phyloP scores from a whole-genome alignment of 1,284 basidiomycete species.

The Cryptococcus depauperatus region DNA sequence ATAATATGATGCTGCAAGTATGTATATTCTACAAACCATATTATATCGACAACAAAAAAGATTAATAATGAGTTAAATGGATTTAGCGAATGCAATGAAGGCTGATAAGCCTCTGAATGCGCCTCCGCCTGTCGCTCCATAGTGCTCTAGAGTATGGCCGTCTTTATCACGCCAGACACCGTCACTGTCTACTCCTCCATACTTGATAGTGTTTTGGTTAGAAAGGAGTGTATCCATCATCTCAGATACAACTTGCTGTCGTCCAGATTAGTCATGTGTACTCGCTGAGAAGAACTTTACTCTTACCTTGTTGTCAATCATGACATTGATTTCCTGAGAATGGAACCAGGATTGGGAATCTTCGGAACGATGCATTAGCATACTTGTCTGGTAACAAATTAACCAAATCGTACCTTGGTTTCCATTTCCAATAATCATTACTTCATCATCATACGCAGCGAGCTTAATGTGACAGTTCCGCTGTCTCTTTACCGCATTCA shows the following conservation, averaged over 20 bases:
- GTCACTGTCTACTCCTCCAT: conserved; percentile 57
- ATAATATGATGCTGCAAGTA: conserved; percentile 1
- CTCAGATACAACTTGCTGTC: conserved; percentile 52
- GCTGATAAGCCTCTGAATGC: conserved; percentile 38
- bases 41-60: not conserved
- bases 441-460: conserved; percentile 61
- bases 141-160: conserved; percentile 47
- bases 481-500: conserved; percentile 64
- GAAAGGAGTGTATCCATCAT: conserved; percentile 57
- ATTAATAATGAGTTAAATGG: conserved; percentile 15
- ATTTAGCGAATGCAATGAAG: conserved; percentile 35
- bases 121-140: conserved; percentile 39
- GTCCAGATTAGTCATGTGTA: too few relatives aligned
- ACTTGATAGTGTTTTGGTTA: conserved; percentile 64
- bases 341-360: conserved; percentile 63
- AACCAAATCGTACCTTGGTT: conserved; percentile 29
- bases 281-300: too few relatives aligned
- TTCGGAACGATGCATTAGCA: not conserved
- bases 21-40: conserved; percentile 1
- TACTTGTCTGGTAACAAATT: not conserved
- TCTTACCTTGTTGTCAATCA: conserved; percentile 56
- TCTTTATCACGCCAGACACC: conserved; percentile 60
- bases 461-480: conserved; percentile 73
- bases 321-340: conserved; percentile 66
- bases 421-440: conserved; percentile 57